Evolutionary conservation across 2,329 filamentous ascomycete species (phyloP).

Genomic region (Talaromyces piceae): DNA sequence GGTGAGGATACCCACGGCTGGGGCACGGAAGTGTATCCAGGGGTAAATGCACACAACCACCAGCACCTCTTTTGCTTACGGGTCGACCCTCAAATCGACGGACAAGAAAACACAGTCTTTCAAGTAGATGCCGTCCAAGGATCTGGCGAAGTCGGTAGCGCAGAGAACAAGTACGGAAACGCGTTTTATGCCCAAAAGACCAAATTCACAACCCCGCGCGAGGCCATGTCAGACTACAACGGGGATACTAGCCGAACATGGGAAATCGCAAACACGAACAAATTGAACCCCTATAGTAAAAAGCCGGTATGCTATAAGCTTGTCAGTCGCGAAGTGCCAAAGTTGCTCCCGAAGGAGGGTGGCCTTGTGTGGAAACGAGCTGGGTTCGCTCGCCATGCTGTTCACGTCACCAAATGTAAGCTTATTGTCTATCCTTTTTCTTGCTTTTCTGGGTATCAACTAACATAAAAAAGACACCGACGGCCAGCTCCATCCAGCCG

Average conservation of each 20-base stretch:
- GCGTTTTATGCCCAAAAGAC: constrained; percentile 82
- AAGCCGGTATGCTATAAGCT: constrained; percentile 85
- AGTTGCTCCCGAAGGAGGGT: constrained; percentile 69
- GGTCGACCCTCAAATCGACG: constrained; percentile 80
- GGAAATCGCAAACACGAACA: constrained; percentile 82
- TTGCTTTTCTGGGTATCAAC: constrained; percentile 5
- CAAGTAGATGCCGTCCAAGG: constrained; percentile 68
- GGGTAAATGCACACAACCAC: constrained; percentile 92
- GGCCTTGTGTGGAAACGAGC: constrained; percentile 84
- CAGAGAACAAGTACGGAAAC: constrained; percentile 82
- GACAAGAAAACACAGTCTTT: constrained; percentile 75
- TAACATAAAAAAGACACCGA: constrained; percentile 52
- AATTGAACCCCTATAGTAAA: constrained; percentile 75
- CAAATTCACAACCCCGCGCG: constrained; percentile 62
- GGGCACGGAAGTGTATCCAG: constrained; percentile 86
- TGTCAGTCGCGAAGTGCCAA: constrained; percentile 75
- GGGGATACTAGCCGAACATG: constrained; percentile 72
- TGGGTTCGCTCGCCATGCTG: constrained; percentile 76
- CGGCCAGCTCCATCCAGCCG: constrained; percentile 75
- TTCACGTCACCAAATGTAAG: constrained; percentile 85
- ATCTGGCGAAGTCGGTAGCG: constrained; percentile 66
- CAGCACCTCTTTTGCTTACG: constrained; percentile 92
- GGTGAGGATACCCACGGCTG: constrained; percentile 77
- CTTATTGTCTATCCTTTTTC: constrained; percentile 11
- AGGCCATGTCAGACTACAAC: constrained; percentile 72